Evolutionary conservation across 768 basidiomycete genomes (phyloP).

Genomic region (Panellus pusillus): DNA sequence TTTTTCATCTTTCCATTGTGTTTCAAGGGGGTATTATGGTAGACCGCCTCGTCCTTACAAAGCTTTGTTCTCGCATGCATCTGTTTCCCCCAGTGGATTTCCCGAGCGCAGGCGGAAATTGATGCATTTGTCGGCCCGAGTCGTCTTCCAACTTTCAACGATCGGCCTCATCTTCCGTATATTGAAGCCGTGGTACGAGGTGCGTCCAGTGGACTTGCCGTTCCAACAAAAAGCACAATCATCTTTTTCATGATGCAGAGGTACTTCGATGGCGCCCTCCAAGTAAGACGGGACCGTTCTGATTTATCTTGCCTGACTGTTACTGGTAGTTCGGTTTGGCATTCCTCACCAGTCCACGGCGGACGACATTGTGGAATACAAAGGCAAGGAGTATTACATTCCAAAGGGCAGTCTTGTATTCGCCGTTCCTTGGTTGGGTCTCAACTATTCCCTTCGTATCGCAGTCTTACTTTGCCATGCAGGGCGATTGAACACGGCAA

Average conservation of each 20-base stretch:
- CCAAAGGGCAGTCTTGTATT: background rate
- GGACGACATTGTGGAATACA: background rate
- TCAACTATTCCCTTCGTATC: too few relatives aligned
- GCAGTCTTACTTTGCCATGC: too few relatives aligned
- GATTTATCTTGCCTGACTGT: background rate
- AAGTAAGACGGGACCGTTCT: too few relatives aligned
- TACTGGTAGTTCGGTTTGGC: too few relatives aligned
- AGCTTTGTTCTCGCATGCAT: background rate
- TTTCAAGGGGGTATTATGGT: too few relatives aligned
- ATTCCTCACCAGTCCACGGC: background rate
- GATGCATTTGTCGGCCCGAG: conserved; percentile 16
- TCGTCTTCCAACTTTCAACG: conserved; percentile 4
- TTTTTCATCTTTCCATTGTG: too few relatives aligned
- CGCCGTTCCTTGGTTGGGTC: background rate
- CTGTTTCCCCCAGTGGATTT: background rate
- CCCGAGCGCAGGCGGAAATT: conserved; percentile 5
- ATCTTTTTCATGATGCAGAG: background rate
- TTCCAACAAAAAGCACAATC: too few relatives aligned
- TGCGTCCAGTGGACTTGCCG: background rate
- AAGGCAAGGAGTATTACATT: background rate
- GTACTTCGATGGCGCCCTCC: background rate
- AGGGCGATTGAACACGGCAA: background rate
- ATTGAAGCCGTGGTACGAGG: conserved; percentile 2
- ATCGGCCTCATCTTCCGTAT: conserved; percentile 11
- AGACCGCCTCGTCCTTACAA: background rate